Evolutionary conservation across 495 filamentous ascomycete genomes (phyloP), one percentile per base, ranked within the genome.

Genomic region (Tetracladium setigerum): DNA sequence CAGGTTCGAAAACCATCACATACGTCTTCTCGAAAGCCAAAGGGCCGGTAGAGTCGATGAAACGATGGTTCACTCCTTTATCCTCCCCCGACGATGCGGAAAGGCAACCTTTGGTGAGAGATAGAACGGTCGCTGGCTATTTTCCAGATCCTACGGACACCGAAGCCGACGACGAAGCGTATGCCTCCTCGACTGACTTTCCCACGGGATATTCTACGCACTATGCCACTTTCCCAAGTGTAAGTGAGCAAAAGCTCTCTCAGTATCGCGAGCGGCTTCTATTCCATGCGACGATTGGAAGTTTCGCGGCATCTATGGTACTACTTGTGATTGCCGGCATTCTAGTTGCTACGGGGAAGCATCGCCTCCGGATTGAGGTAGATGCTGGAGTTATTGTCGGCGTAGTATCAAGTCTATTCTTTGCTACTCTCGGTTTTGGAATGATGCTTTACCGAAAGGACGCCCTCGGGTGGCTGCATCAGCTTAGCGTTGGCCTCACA

Each of bases 321-420:
- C 65, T 86, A 9, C 66, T 83, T 19, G 47, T 65, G 44, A 61
- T 84, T 18, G 72, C 78, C 1, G 63, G 62, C 8, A 54, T 78
- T 6, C 65, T 84, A 4, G 69, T 78, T 41, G 53, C 61, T 3
- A 77, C 79, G 5, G 76, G 78, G 4, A 63, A 68, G 4, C 71
- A 72, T 45, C 74, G 70, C 56, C 63, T 74, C 44, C 62, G 66
- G 1, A 58, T 73, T 36, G 72, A 79, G 51, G 81, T 84, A 4
- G 79, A 83, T 47, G 70, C 69, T 1, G 82, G 78, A 16, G 77
- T 79, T 24, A 67, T 79, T 7, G 58, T 78, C 15, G 79, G 77
- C 9, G 75, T 80, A n/a, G 63, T 74, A 16, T 59, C 69, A 0
- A 74, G 71, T 42, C 54, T 82, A 18, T 63, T 76, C 43, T 72